Evolutionary conservation across 2,329 filamentous ascomycete genomes (phyloP).

Genomic region (Pyrenochaeta sp.): DNA sequence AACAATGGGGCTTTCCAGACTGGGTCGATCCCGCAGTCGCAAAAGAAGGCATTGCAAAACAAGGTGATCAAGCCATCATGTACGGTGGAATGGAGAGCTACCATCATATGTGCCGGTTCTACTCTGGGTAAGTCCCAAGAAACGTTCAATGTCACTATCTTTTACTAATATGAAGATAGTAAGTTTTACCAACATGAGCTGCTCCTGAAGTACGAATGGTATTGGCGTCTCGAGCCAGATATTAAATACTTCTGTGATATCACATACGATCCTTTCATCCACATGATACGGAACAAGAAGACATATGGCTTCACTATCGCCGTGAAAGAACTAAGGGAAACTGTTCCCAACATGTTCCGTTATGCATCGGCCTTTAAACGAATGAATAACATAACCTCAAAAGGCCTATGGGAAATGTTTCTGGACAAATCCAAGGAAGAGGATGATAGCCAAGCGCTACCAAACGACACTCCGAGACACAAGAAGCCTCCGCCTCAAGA

Average conservation of each 20-base stretch:
- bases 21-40: constrained; percentile 95
- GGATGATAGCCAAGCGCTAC: constrained; percentile 59
- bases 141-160: background rate
- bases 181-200: constrained; percentile 98
- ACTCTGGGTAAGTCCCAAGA: constrained; percentile 81
- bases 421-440: constrained; percentile 75
- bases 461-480: constrained; percentile 69
- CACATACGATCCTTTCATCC: constrained; percentile 95
- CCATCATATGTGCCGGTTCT: constrained; percentile 99
- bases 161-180: constrained; percentile 51
- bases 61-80: constrained; percentile 98
- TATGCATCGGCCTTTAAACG: constrained; percentile 99
- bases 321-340: constrained; percentile 96
- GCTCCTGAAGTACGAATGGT: constrained; percentile 97
- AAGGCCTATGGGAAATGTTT: constrained; percentile 99
- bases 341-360: constrained; percentile 97
- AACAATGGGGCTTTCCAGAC: constrained; percentile 96
- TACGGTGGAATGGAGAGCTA: constrained; percentile 99
- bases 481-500: constrained; percentile 79
- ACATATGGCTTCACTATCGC: constrained; percentile 99
- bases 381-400: constrained; percentile 84
- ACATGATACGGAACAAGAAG: constrained; percentile 94
- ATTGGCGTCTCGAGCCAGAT: constrained; percentile 98
- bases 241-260: constrained; percentile 99
- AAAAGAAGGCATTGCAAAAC: constrained; percentile 94